Base-by-base conservation (phyloP, 306 rosid species). In the Acacia acuminata region DNA sequence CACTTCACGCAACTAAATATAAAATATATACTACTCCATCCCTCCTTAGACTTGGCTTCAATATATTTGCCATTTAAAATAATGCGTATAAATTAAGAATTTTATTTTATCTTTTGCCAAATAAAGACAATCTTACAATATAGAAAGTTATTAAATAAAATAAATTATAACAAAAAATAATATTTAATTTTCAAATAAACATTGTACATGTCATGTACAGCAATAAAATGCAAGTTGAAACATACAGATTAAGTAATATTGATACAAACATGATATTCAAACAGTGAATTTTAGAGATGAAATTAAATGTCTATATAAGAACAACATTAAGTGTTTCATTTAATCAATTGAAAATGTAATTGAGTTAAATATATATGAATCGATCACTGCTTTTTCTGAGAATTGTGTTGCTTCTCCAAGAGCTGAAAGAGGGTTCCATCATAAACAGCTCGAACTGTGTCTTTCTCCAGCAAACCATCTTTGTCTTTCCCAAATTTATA, bases 391-490 rank as follows among this genome's bases (percentile, higher is more conserved):
- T 82, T 88, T 24, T 89, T 87, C 43, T 66, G 3, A 0, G 75
- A 42, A 14, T 76, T 77, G 10, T 38, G 85, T 65, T 93, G 77
- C 69, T 82, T 85, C 85, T 92, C 92, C 83, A 95, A 71, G 3
- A 48, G 51, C 48, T 89, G 90, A 81, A 95, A 95, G 82, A 95
- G 76, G 84, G 87, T 92, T 88, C 98, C 98, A 86, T 95, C 98
- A 20, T 89, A 95, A 72, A 83, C 94, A 72, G 80, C 90, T 76
- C 86, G 84, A 4, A 93, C 66, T 11, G 88, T 92, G 5, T 92
- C 90, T 87, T 85, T 95, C 24, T 77, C 89, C 40, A 95, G 85
- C 32, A 93, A 88, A 32, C 98, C 98, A 48, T 77, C 30, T 79
- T 85, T 77, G 85, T 95, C 98, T 85, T 95, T 95, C 80, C 94